Evolutionary conservation across 352 stramenopile species (phyloP), one percentile per base, ranked within the genome.

Genomic region (Phytopythium delawarense): DNA sequence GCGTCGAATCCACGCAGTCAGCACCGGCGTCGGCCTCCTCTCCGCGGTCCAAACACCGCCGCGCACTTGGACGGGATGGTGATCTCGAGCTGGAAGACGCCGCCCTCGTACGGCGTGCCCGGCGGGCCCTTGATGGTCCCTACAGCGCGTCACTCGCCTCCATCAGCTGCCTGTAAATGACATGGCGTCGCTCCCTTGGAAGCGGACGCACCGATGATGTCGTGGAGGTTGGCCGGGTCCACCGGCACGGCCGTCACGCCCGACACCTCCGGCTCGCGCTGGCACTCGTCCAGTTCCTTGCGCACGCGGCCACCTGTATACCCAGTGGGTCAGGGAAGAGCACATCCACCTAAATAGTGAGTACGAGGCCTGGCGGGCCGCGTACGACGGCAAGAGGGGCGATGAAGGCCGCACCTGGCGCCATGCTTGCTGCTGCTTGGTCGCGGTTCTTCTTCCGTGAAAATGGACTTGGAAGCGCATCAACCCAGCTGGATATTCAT

Each of bases 11-110:
- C 35, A 51, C 7, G 7, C 39, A n/a, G 18, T 61, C 25, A 67
- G 6, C 9, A 7, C 35, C 35, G 35, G 12, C 35, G 35, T 40
- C 35, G 35, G 35, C 0, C 35, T 11, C 8, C 35, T 40, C 35
- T 40, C 8, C 12, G 35, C 35, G 35, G 35, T 40, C 35, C 3
- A 40, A 2, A 18, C 13, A 40, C n/a, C 4, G 21, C 20, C 44
- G 67, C 58, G 52, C 94, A 98, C 70, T 96, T 89, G 63, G 78
- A 75, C 8, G 96, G 94, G 72, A 99, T 98, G 49, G 85, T 67
- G 67, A 99, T 98, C 71, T 98, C 92, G 66, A 99, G 89, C 30
- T 88, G 58, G 63, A 97, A 97, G 8, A 89, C 75, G 53, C 91
- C 91, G 53, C 87, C 85, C 61, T 91, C 86, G 67, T 97, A 97